phyloP scores from a whole-genome alignment of 768 basidiomycete species.

The Paxillus rubicundulus region DNA sequence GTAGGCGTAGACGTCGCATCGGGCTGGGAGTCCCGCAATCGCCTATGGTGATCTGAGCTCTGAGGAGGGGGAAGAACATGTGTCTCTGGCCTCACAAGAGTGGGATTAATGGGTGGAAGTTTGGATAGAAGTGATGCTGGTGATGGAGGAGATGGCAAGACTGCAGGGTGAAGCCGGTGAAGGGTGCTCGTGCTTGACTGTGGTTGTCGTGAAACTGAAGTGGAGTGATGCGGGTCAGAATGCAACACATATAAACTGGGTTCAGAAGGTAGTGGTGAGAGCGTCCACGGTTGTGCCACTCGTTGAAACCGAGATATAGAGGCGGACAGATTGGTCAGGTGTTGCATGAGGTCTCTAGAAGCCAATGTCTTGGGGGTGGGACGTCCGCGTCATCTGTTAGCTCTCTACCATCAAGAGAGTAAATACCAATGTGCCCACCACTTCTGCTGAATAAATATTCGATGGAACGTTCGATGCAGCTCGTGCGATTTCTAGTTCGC shows the following conservation, averaged over 20 bases:
- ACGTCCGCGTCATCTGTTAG: not conserved
- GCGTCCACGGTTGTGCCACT: constrained; percentile 38
- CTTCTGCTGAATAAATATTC: constrained; percentile 28
- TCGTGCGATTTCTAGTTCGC: constrained; percentile 46
- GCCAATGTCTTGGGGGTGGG: constrained; percentile 42
- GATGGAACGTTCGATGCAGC: constrained; percentile 36
- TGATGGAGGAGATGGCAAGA: constrained; percentile 27
- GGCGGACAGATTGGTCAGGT: constrained; percentile 44
- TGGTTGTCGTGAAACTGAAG: constrained; percentile 3
- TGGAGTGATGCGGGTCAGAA: not conserved
- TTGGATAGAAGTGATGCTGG: constrained; percentile 1
- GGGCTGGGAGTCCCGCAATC: not conserved
- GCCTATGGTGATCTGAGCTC: not conserved
- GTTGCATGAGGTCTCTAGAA: constrained; percentile 50
- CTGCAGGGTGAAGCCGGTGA: constrained; percentile 27
- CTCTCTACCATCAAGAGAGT: not conserved
- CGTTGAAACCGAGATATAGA: constrained; percentile 55
- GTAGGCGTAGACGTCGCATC: not conserved
- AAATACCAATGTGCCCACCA: constrained; percentile 19
- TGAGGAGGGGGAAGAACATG: not conserved
- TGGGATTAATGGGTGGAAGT: not conserved
- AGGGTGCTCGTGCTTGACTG: constrained; percentile 11
- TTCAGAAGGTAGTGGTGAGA: constrained; percentile 12
- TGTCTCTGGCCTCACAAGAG: not conserved
- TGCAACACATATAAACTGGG: not conserved